phyloP scores from a whole-genome alignment of 352 stramenopile species.

The Phytophthora chlamydospora region DNA sequence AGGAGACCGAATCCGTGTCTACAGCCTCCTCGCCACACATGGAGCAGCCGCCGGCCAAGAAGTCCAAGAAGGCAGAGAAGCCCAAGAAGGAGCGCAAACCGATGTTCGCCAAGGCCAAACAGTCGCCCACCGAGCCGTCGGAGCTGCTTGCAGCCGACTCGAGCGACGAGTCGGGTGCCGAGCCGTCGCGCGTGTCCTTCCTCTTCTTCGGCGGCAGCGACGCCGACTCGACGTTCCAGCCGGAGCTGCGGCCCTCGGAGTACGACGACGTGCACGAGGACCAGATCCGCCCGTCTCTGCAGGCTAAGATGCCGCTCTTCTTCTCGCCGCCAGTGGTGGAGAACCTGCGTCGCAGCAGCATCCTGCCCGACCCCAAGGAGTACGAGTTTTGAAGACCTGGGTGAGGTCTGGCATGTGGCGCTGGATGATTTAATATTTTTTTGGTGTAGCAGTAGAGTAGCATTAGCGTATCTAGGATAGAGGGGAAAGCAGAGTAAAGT shows the following conservation, averaged over 20 bases:
- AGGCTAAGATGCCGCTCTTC: constrained; percentile 71
- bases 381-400: constrained; percentile 55
- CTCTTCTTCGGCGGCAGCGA: constrained; percentile 74
- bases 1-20: constrained; percentile 25
- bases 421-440: constrained; percentile 43
- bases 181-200: constrained; percentile 45
- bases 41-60: constrained; percentile 26
- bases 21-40: constrained; percentile 10
- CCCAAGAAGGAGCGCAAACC: constrained; percentile 22
- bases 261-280: constrained; percentile 53
- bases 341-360: constrained; percentile 50
- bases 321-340: constrained; percentile 54
- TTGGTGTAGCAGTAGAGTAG: constrained; percentile 40
- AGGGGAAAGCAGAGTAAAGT: constrained; percentile 10
- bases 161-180: constrained; percentile 28
- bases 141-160: constrained; percentile 40
- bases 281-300: constrained; percentile 59
- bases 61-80: constrained; percentile 25
- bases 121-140: constrained; percentile 32
- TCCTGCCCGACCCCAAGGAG: constrained; percentile 54
- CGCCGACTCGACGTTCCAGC: constrained; percentile 53
- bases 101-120: constrained; percentile 13
- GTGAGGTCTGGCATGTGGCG: constrained; percentile 2
- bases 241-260: constrained; percentile 39
- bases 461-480: constrained; percentile 29